phyloP scores from a whole-genome alignment of 2,329 filamentous ascomycete genomes.

The Clonostachys rosea region DNA sequence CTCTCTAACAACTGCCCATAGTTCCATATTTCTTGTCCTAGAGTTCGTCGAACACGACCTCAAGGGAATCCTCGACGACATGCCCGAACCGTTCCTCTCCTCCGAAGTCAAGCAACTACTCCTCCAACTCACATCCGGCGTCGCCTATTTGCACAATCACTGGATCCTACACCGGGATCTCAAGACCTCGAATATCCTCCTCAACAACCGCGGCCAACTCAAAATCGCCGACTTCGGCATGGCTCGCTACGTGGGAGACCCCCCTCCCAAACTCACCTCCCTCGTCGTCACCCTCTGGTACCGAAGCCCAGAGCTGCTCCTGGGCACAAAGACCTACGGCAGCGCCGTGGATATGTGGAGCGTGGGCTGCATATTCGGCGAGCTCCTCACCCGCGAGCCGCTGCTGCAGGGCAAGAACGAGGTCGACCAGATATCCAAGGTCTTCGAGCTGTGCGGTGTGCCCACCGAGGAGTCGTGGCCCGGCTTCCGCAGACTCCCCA shows the following conservation, averaged over 20 bases:
- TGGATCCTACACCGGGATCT: slow-evolving; percentile 93
- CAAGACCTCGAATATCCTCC: slow-evolving; percentile 88
- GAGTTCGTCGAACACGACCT: slow-evolving; percentile 98
- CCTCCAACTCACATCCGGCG: slow-evolving; percentile 73
- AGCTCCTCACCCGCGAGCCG: slow-evolving; percentile 79
- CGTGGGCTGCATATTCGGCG: slow-evolving; percentile 91
- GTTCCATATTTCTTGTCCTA: slow-evolving; percentile 84
- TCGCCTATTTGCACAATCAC: slow-evolving; percentile 80
- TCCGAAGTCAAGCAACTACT: slow-evolving; percentile 92
- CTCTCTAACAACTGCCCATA: slow-evolving; percentile 27
- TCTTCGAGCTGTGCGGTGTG: slow-evolving; percentile 85
- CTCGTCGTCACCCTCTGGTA: slow-evolving; percentile 98
- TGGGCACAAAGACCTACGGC: slow-evolving; percentile 74
- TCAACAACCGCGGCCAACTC: slow-evolving; percentile 91
- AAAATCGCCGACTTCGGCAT: slow-evolving; percentile 98
- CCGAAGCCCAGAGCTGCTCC: slow-evolving; percentile 81
- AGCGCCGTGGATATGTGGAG: slow-evolving; percentile 90
- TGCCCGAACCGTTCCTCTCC: slow-evolving; percentile 88
- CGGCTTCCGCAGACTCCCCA: slow-evolving; percentile 78
- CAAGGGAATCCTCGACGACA: slow-evolving; percentile 86
- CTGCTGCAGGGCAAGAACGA: slow-evolving; percentile 87
- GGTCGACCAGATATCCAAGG: slow-evolving; percentile 81
- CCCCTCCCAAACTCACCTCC: slow-evolving; percentile 74
- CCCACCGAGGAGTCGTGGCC: slow-evolving; percentile 84
- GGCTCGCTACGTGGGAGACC: slow-evolving; percentile 83